phyloP scores from a whole-genome alignment of 306 rosid genomes.

The Hippophae gyantsensis region DNA sequence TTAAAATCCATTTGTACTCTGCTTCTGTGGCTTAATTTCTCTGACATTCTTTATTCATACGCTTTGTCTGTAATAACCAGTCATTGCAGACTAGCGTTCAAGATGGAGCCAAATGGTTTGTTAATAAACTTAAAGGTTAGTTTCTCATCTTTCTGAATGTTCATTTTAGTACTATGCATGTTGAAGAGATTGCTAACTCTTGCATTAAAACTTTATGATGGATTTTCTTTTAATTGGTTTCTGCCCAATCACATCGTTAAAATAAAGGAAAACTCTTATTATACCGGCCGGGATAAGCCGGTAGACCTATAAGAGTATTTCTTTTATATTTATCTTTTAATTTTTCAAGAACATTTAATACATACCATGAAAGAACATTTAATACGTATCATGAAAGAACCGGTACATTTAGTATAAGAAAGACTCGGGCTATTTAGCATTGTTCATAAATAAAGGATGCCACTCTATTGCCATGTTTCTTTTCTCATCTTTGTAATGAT shows the following conservation, averaged over 20 bases:
- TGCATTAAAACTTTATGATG: background rate
- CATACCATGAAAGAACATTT: too few relatives aligned
- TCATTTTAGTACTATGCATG: slow-evolving; percentile 5
- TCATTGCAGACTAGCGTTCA: slow-evolving; percentile 56
- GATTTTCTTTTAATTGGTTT: background rate
- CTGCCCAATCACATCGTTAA: too few relatives aligned
- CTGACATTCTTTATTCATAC: slow-evolving; percentile 17
- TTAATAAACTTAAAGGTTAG: slow-evolving; percentile 76
- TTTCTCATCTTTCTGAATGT: slow-evolving; percentile 8
- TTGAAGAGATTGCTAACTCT: background rate
- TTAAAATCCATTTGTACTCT: background rate
- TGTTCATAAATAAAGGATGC: too few relatives aligned
- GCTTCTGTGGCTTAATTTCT: slow-evolving; percentile 3
- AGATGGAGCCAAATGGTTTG: slow-evolving; percentile 81
- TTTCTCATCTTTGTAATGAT: background rate
- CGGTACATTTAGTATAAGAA: too few relatives aligned
- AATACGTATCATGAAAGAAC: too few relatives aligned
- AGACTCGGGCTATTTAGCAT: too few relatives aligned
- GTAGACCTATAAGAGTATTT: too few relatives aligned
- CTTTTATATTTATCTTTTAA: too few relatives aligned
- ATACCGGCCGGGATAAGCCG: too few relatives aligned
- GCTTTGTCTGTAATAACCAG: slow-evolving; percentile 27
- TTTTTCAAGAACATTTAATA: too few relatives aligned
- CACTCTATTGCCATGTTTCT: background rate
- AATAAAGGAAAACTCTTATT: too few relatives aligned